Conservation (phyloP, 371 early-diverging fungal genomes). For the Mucor indicus region DNA sequence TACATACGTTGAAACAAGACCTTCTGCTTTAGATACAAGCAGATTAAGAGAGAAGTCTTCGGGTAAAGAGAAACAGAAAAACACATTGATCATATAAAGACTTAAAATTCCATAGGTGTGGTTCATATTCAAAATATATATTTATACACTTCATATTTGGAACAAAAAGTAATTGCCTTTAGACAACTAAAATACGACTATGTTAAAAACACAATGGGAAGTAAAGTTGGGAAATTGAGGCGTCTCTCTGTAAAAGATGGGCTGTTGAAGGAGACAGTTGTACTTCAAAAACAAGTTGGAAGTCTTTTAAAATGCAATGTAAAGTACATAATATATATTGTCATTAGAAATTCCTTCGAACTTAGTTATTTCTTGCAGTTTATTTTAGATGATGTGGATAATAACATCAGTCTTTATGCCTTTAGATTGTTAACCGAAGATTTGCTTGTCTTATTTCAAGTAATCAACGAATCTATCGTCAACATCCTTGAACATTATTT, state of each 20-base stretch:
- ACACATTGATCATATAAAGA: too few species aligned
- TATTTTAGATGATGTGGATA: constrained; percentile 76
- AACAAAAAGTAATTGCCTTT: constrained; percentile 76
- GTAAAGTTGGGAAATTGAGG: constrained; percentile 52
- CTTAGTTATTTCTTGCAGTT: constrained; percentile 24
- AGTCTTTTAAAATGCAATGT: constrained; percentile 78
- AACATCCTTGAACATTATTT: constrained; percentile 84
- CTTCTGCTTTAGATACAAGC: constrained; percentile 56
- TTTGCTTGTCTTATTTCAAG: constrained; percentile 80
- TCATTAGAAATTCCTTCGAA: too few species aligned
- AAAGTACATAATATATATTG: constrained; percentile 8
- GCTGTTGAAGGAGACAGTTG: constrained; percentile 71
- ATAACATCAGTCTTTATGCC: constrained; percentile 83
- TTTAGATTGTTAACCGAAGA: constrained; percentile 85
- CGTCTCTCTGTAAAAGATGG: constrained; percentile 62
- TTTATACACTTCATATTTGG: constrained; percentile 79
- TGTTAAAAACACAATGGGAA: constrained; percentile 36
- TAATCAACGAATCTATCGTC: constrained; percentile 90
- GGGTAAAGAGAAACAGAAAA: constrained; percentile 29
- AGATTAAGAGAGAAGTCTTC: constrained; percentile 62
- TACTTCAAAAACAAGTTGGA: constrained; percentile 80
- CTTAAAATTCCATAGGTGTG: constrained; percentile 10
- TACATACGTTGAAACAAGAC: constrained; percentile 63
- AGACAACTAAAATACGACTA: constrained; percentile 76
- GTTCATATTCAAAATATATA: constrained; percentile 78